Base-by-base conservation (phyloP, 768 basidiomycete species). In the Mrakia blollopis region DNA sequence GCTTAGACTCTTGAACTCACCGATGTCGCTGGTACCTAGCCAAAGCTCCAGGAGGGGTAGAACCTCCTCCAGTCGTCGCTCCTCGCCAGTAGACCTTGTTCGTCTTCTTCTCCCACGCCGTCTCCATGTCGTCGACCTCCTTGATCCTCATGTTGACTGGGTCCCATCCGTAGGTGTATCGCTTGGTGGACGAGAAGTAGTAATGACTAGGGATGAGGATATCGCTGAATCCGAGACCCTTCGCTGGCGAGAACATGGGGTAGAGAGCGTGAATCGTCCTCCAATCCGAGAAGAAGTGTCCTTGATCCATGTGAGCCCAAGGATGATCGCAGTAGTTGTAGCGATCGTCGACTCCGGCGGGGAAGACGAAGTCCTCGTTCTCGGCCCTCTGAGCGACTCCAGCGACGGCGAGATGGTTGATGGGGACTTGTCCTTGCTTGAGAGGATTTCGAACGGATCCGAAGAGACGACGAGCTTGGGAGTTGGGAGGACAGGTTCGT, bases 271-370 rank as follows among this genome's bases (percentile, higher is more conserved):
- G 88, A 76, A 98, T 90, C 0, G 91, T 91, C 30, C 95, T 87
- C 92, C 93, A 97, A 83, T 99, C 96, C 25, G 92, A 93, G 88
- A 97, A 98, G 84, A 97, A 98, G 84, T 94, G 94, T 16, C 95
- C 94, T 82, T 98, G 97, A 39, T 87, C 87, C 81, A 91, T 90
- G 80, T 91, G 94, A 28, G 91, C 90, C 85, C 92, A 91, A 0
- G 96, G 94, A 47, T 88, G 85, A 44, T 85, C 81, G 84, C 97
- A 99, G 81, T 91, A 94, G 81, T 95, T 89, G 78, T 89, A 87
- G 7, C 86, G 85, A 72, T 88, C 86, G n/a, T 92, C 89, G 14
- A 90, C 89, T 2, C 84, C 84, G 39, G 84, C 79, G 18, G 86
- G 85, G 83, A 98, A 98, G 0, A 82, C 80, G 81, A 94, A 91